A percentile compares a stretch with the other conserved stretches of the same genome.
phyloP scores from a whole-genome alignment of 441 rosid species.

The Kokia cookei region DNA sequence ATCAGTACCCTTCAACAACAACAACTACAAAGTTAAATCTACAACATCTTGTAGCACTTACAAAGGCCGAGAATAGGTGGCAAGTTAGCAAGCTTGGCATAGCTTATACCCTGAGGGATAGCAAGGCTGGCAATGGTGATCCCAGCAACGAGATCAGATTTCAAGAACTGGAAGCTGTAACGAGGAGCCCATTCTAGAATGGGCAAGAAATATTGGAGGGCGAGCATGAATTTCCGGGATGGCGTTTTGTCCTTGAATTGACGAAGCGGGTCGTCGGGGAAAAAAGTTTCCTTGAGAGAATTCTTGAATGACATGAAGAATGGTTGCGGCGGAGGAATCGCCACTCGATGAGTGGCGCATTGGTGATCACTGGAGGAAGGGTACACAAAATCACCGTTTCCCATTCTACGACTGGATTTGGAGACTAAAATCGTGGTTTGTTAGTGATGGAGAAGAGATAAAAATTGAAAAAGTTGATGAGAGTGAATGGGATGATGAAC shows the following conservation, averaged over 20 bases:
- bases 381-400: slow-evolving; percentile 34
- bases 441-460: neutral
- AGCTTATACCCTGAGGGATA: slow-evolving; percentile 92
- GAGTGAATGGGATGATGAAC: neutral
- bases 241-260: slow-evolving; percentile 74
- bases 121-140: slow-evolving; percentile 93
- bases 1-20: neutral
- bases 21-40: neutral
- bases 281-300: slow-evolving; percentile 75
- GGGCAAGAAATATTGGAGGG: slow-evolving; percentile 64
- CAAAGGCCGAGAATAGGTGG: slow-evolving; percentile 95
- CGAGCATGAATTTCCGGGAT: slow-evolving; percentile 33
- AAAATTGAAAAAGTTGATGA: neutral
- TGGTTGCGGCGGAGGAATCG: slow-evolving; percentile 67
- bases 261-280: slow-evolving; percentile 84
- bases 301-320: slow-evolving; percentile 59
- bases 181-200: slow-evolving; percentile 81
- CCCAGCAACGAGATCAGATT: slow-evolving; percentile 78
- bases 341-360: slow-evolving; percentile 35
- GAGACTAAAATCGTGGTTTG: neutral
- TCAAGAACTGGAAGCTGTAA: slow-evolving; percentile 56
- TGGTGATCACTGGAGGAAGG: slow-evolving; percentile 18
- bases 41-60: slow-evolving; percentile 25
- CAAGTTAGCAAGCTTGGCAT: slow-evolving; percentile 88
- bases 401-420: slow-evolving; percentile 24